Evolutionary conservation across 768 basidiomycete species (phyloP).

Genomic region (Butyriboletus loyo): DNA sequence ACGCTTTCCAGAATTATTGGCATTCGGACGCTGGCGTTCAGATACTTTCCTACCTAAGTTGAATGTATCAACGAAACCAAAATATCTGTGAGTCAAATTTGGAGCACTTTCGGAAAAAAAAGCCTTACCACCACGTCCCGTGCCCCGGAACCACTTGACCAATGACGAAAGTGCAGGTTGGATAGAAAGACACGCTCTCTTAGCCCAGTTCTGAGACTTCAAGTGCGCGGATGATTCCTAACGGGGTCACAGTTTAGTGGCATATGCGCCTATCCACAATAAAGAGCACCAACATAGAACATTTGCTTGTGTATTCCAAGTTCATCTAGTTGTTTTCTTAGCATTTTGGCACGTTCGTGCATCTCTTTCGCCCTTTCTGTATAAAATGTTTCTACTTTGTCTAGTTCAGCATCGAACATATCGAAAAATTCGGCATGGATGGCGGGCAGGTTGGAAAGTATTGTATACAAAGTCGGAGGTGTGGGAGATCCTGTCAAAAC

Average conservation of each 20-base stretch:
- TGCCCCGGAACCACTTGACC: background rate
- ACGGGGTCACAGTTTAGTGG: background rate
- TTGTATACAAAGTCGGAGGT: constrained; percentile 39
- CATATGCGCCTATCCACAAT: background rate
- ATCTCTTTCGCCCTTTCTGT: constrained; percentile 63
- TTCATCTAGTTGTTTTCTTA: constrained; percentile 72
- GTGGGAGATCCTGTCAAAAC: constrained; percentile 13
- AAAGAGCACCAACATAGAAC: constrained; percentile 47
- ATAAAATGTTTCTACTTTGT: constrained; percentile 87
- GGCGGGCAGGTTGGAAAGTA: constrained; percentile 55
- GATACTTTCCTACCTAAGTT: background rate
- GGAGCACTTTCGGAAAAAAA: background rate
- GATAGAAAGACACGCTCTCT: constrained; percentile 7
- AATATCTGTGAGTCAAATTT: background rate
- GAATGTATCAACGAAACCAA: background rate
- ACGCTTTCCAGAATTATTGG: background rate
- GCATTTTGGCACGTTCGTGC: constrained; percentile 40
- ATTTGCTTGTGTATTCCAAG: constrained; percentile 64
- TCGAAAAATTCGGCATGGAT: constrained; percentile 72
- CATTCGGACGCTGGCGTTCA: background rate
- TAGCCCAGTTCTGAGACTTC: constrained; percentile 10
- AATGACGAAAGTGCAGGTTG: constrained; percentile 3
- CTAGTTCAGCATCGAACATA: constrained; percentile 71
- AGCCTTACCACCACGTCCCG: constrained; percentile 1
- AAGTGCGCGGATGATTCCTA: constrained; percentile 16